A percentile compares a stretch with the other conserved stretches of the same genome.
Evolutionary conservation across 306 rosid species (phyloP).

Genomic region (Myrica gale): DNA sequence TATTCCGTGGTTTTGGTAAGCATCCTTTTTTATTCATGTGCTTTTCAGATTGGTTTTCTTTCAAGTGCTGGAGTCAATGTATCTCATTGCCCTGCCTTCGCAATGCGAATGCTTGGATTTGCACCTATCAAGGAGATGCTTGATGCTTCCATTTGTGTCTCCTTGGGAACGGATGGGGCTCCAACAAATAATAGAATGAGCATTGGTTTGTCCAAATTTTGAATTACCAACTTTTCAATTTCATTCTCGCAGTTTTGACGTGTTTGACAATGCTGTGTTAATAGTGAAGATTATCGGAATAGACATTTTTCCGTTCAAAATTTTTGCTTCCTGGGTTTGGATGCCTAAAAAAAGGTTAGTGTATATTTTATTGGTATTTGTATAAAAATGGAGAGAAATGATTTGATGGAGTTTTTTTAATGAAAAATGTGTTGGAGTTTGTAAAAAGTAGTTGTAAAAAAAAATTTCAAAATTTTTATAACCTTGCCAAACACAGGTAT

Average conservation of each 20-base stretch:
- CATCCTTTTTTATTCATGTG: constrained; percentile 5
- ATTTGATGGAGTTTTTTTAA: no score
- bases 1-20: constrained; percentile 3
- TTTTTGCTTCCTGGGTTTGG: no score
- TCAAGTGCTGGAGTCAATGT: constrained; percentile 73
- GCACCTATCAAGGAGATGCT: constrained; percentile 92
- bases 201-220: constrained; percentile 56
- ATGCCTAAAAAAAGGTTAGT: no score
- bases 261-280: neutral
- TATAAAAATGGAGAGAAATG: no score
- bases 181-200: constrained; percentile 95
- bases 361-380: no score
- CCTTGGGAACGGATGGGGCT: constrained; percentile 89
- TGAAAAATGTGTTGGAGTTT: no score
- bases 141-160: constrained; percentile 75
- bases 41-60: constrained; percentile 67
- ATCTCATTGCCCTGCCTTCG: constrained; percentile 89
- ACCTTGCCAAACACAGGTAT: no score
- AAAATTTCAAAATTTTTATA: no score
- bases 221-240: constrained; percentile 8
- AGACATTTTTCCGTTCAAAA: neutral
- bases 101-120: constrained; percentile 96
- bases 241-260: constrained; percentile 5
- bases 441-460: no score
- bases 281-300: constrained; percentile 15